Percentiles rank a stretch among this genome's conserved stretches.
Conservation (phyloP, 108 stramenopile genomes). For the Parietichytrium sp. region DNA sequence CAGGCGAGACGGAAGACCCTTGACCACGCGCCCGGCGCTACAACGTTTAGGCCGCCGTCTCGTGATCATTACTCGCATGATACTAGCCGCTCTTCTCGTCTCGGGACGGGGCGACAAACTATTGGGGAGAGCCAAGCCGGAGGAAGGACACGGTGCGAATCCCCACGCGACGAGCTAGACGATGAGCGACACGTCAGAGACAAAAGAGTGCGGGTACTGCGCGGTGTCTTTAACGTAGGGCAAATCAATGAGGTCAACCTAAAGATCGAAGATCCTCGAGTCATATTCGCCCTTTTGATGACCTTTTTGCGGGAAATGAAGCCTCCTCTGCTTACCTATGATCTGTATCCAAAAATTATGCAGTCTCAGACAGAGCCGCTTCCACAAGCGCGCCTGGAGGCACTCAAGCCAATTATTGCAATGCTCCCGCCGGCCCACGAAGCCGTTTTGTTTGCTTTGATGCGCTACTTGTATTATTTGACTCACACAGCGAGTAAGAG, state of each 20-base stretch:
- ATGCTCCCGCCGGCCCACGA: slow-evolving; percentile 8
- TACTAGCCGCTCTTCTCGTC: not conserved
- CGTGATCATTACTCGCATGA: not conserved
- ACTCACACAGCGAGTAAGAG: not conserved
- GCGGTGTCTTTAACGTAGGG: not conserved
- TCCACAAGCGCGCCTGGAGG: not conserved
- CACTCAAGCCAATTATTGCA: not conserved
- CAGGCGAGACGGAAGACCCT: no score
- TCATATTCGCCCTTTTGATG: not conserved
- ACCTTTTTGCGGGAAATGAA: slow-evolving; percentile 8
- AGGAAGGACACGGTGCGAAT: no score
- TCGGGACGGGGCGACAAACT: not conserved
- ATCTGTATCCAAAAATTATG: not conserved
- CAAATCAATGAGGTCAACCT: not conserved
- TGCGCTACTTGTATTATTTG: slow-evolving; percentile 15
- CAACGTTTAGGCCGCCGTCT: not conserved
- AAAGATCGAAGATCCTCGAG: not conserved
- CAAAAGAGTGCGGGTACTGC: not conserved
- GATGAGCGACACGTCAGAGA: not conserved
- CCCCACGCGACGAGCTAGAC: not conserved
- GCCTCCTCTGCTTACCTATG: slow-evolving; percentile 29
- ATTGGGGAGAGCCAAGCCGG: no score
- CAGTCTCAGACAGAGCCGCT: not conserved
- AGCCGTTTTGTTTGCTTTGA: not conserved
- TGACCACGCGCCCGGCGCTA: no score